These are phyloP conservation scores for Novymonas esmeraldas DNA, from an alignment of 208 protist species.

Conservation along the genomic window DNA sequence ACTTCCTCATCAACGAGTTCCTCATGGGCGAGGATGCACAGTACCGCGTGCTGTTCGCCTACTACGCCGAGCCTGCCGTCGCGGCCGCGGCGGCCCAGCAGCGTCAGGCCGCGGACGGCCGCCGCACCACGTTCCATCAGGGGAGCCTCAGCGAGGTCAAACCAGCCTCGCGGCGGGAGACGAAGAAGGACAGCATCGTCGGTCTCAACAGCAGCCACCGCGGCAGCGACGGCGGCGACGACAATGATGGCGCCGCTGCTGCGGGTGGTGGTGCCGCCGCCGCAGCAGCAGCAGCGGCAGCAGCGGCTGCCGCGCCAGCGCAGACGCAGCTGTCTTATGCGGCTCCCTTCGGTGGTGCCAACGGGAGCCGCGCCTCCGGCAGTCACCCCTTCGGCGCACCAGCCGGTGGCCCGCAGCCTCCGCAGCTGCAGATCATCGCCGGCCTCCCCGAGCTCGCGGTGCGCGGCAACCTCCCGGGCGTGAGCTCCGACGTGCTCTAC, in stretches of 20 bases:
- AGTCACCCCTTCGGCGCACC: not conserved
- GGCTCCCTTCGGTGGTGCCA: not conserved
- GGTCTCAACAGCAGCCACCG: conserved; percentile 27
- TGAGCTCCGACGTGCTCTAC: conserved; percentile 69
- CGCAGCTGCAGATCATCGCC: conserved; percentile 40
- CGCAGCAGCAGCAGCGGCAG: not conserved
- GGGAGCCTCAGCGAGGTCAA: not conserved
- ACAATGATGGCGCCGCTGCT: conserved; percentile 3
- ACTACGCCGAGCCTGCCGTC: conserved; percentile 45
- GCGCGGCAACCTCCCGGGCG: conserved; percentile 36
- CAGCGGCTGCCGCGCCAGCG: not conserved
- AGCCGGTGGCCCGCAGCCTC: not conserved
- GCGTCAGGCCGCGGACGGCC: not conserved
- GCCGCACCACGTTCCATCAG: not conserved
- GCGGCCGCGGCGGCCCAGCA: not conserved
- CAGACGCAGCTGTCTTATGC: not conserved
- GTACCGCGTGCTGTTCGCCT: conserved; percentile 72
- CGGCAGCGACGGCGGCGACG: conserved; percentile 22
- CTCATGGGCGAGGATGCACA: conserved; percentile 80
- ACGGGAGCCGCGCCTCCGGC: not conserved
- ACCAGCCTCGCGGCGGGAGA: conserved; percentile 6
- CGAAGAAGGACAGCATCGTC: conserved; percentile 1
- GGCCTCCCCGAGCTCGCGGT: conserved; percentile 34
- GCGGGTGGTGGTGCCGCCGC: not conserved
- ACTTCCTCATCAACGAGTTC: conserved; percentile 77